Evolutionary conservation across 768 basidiomycete species (phyloP).

Genomic region (Fibroporia radiculosa): DNA sequence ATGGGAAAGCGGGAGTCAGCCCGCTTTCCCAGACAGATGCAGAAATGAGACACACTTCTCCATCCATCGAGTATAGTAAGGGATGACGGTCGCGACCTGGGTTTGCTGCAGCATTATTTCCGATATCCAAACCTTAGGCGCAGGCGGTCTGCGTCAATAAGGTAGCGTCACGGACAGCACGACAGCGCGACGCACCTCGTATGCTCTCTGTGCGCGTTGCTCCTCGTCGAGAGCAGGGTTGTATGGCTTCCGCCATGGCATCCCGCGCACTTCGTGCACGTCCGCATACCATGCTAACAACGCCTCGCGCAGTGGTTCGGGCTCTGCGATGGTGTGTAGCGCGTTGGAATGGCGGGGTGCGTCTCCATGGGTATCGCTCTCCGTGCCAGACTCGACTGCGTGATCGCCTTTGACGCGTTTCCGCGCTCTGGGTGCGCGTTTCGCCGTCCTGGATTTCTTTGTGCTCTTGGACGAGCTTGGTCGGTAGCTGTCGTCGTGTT

Average conservation of each 20-base stretch:
- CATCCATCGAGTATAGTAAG: slow-evolving; percentile 90
- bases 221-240: slow-evolving; percentile 43
- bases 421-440: no score
- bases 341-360: no score
- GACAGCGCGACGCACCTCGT: slow-evolving; percentile 56
- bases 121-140: slow-evolving; percentile 78
- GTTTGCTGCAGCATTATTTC: slow-evolving; percentile 98
- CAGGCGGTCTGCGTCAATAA: no score
- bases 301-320: slow-evolving; percentile 36
- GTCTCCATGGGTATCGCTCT: no score
- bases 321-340: slow-evolving; percentile 38
- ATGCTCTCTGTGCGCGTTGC: slow-evolving; percentile 77
- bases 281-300: slow-evolving; percentile 65
- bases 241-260: slow-evolving; percentile 89
- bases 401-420: background rate
- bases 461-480: no score
- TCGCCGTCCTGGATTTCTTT: no score
- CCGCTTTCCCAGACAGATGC: no score
- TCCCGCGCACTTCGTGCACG: slow-evolving; percentile 61
- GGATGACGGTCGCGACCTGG: slow-evolving; percentile 88
- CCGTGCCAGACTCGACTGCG: background rate
- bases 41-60: slow-evolving; percentile 60
- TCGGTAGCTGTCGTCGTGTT: no score
- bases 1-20: background rate
- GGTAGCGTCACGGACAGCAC: background rate